Percentiles rank a stretch among this genome's conserved stretches.
These are phyloP conservation scores for Penicillium longicatenatum DNA, from an alignment of 495 filamentous ascomycete species.

Conservation along the genomic window DNA sequence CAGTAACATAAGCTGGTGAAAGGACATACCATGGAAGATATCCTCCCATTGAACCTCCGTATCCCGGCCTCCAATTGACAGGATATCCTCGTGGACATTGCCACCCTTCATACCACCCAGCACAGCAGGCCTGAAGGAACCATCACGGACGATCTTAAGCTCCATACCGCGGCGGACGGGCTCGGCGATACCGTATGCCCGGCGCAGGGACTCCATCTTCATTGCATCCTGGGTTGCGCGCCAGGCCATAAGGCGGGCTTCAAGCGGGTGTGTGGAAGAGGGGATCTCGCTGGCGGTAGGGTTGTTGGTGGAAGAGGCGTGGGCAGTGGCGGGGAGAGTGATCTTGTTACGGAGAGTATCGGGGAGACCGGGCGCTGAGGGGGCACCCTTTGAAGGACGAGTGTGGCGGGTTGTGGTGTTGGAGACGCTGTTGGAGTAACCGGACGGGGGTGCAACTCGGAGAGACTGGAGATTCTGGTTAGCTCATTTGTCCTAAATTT, in stretches of 20 bases:
- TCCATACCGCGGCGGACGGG: slow-evolving; percentile 95
- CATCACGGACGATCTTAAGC: slow-evolving; percentile 73
- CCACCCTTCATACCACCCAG: slow-evolving; percentile 44
- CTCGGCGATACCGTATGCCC: slow-evolving; percentile 90
- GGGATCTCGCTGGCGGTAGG: slow-evolving; percentile 35
- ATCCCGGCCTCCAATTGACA: slow-evolving; percentile 70
- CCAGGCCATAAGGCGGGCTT: slow-evolving; percentile 84
- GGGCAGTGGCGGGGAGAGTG: slow-evolving; percentile 49
- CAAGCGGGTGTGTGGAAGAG: slow-evolving; percentile 81
- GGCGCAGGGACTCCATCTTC: slow-evolving; percentile 84
- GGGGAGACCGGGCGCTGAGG: slow-evolving; percentile 87
- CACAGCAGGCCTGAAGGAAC: slow-evolving; percentile 52
- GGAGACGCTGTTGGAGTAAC: slow-evolving; percentile 58
- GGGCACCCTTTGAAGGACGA: slow-evolving; percentile 62
- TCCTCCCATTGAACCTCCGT: slow-evolving; percentile 83
- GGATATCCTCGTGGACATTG: slow-evolving; percentile 74
- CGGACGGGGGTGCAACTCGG: slow-evolving; percentile 74
- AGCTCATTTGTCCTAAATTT: slow-evolving; percentile 8
- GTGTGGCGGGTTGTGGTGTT: slow-evolving; percentile 53
- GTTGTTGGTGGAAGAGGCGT: slow-evolving; percentile 47
- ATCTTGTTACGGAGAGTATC: slow-evolving; percentile 87
- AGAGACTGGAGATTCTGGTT: slow-evolving; percentile 64
- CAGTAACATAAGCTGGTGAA: slow-evolving; percentile 10
- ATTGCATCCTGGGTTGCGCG: slow-evolving; percentile 77
- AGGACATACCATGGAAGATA: slow-evolving; percentile 63